A percentile compares a stretch with the other conserved stretches of the same genome.
These are phyloP conservation scores for Neurospora sp. DNA, from an alignment of 495 filamentous ascomycete species.

Conservation along the genomic window DNA sequence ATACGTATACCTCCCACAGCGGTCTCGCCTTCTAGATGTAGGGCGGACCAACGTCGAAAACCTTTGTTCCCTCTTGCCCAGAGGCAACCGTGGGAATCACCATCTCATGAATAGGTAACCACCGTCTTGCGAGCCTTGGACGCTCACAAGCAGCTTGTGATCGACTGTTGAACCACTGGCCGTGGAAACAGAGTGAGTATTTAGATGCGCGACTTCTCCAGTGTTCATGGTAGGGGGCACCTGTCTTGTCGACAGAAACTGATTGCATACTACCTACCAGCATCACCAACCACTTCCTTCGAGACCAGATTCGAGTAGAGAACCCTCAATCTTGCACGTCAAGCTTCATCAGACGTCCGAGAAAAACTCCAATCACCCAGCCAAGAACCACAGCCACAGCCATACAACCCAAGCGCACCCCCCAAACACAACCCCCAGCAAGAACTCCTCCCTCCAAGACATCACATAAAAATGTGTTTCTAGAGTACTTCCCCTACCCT, in stretches of 20 bases:
- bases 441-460: not conserved
- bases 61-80: not conserved
- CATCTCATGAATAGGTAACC: not conserved
- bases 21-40: not conserved
- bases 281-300: no score
- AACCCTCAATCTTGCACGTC: not conserved
- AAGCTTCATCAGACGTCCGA: not conserved
- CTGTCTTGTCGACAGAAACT: no score
- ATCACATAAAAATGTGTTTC: not conserved
- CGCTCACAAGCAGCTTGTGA: not conserved
- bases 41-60: not conserved
- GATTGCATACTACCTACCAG: no score
- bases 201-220: not conserved
- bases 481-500: not conserved
- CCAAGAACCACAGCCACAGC: no score
- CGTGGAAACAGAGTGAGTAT: not conserved
- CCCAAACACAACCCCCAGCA: not conserved
- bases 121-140: no score
- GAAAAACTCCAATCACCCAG: not conserved
- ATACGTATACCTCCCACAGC: not conserved
- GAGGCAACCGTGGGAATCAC: not conserved
- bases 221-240: not conserved
- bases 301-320: no score
- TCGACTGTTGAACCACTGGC: not conserved
- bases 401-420: not conserved